Percentiles rank a stretch among this genome's conserved stretches.
Conservation (phyloP, 2,329 filamentous ascomycete genomes). For the Aureobasidium melanogenum region DNA sequence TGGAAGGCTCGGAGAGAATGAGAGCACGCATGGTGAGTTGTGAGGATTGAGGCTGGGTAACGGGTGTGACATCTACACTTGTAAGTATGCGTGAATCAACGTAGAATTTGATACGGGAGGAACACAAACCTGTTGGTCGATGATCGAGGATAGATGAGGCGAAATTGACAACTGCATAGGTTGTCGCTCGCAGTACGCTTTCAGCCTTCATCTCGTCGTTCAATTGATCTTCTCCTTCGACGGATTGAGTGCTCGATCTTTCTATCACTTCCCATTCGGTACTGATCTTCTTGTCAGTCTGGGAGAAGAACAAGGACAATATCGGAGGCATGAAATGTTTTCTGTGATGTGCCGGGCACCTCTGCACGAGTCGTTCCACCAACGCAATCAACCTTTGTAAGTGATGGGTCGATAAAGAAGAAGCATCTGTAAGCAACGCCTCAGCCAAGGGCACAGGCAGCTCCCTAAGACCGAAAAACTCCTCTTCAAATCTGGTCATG, state of each 20-base stretch:
- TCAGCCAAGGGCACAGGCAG: constrained; percentile 75
- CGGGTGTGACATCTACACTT: constrained; percentile 15
- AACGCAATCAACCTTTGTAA: constrained; percentile 88
- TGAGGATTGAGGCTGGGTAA: constrained; percentile 20
- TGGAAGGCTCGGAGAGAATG: constrained; percentile 64
- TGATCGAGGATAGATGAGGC: constrained; percentile 76
- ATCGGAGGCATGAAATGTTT: constrained; percentile 77
- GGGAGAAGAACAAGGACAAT: constrained; percentile 69
- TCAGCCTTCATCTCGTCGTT: constrained; percentile 98
- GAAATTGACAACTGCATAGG: constrained; percentile 85
- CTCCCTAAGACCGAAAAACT: constrained; percentile 85
- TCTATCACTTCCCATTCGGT: constrained; percentile 74
- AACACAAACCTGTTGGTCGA: background rate
- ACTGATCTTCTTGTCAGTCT: constrained; percentile 80
- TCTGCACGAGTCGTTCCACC: constrained; percentile 79
- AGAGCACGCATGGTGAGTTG: constrained; percentile 64
- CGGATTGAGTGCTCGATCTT: constrained; percentile 47
- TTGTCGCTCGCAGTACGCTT: constrained; percentile 86
- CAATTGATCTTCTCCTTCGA: constrained; percentile 63
- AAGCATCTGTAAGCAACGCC: constrained; percentile 74
- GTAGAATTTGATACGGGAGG: background rate
- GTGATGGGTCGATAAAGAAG: constrained; percentile 81
- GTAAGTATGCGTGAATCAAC: background rate
- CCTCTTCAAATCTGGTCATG: constrained; percentile 75
- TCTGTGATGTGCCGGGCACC: constrained; percentile 74